These are phyloP conservation scores for Prunus mume DNA, from an alignment of 306 rosid genomes.

Conservation along the genomic window DNA sequence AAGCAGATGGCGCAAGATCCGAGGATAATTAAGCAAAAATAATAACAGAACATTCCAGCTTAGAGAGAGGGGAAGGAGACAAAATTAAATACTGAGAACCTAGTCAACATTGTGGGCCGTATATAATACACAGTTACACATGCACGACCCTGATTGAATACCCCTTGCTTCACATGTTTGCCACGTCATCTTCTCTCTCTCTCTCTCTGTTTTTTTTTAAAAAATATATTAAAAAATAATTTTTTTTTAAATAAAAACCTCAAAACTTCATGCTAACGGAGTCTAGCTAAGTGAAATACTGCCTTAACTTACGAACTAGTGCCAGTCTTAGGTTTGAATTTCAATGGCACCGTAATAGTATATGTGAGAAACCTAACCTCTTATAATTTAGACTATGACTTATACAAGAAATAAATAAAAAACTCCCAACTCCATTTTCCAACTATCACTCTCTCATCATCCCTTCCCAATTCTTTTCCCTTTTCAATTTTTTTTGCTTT, in stretches of 20 bases:
- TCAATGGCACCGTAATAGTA: accelerated
- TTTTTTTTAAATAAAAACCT: no score
- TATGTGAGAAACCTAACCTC: accelerated
- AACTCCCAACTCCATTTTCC: background rate
- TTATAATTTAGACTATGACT: no score
- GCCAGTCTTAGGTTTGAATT: no score
- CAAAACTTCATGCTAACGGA: no score
- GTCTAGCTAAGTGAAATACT: accelerated
- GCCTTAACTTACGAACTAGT: no score
- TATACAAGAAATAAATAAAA: background rate
- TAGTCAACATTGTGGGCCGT: conserved; percentile 27
- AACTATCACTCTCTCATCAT: background rate
- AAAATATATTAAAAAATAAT: no score
- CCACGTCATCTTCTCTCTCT: conserved; percentile 43
- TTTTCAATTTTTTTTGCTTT: background rate
- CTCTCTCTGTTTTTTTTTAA: no score
- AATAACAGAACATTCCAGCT: conserved; percentile 53
- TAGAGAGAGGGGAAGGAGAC: conserved; percentile 20
- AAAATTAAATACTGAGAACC: conserved; percentile 33
- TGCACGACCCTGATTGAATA: conserved; percentile 52
- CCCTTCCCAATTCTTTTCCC: conserved; percentile 8
- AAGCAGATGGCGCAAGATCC: conserved; percentile 1
- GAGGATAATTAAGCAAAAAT: background rate
- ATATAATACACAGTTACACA: conserved; percentile 30
- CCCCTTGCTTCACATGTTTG: conserved; percentile 48